Conservation (phyloP, 768 basidiomycete species). For the Russula emetica region DNA sequence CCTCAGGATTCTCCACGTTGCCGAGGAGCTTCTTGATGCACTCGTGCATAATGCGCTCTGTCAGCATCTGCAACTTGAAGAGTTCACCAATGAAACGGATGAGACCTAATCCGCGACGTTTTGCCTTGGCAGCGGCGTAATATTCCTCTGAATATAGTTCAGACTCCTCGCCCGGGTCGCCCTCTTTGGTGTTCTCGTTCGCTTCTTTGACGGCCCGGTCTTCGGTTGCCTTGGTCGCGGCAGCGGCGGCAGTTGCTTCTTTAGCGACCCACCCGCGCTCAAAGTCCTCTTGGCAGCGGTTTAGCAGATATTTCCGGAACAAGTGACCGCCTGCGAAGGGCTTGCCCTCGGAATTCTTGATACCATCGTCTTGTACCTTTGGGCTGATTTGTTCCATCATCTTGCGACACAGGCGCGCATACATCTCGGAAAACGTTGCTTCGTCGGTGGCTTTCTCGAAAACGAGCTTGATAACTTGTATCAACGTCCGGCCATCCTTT, state of each 20-base stretch:
- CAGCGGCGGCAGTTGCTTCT: constrained; percentile 82
- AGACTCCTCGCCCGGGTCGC: constrained; percentile 51
- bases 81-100: constrained; percentile 98
- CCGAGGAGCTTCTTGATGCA: constrained; percentile 94
- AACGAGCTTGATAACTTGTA: constrained; percentile 92
- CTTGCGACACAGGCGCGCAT: constrained; percentile 90
- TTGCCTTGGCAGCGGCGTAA: constrained; percentile 93
- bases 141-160: constrained; percentile 94
- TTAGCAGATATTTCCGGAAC: constrained; percentile 95
- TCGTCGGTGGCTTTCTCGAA: constrained; percentile 98
- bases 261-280: constrained; percentile 92
- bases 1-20: constrained; percentile 93
- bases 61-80: constrained; percentile 98
- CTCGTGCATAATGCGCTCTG: constrained; percentile 97
- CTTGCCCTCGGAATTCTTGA: constrained; percentile 75
- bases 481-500: constrained; percentile 89
- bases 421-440: constrained; percentile 95
- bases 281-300: constrained; percentile 97
- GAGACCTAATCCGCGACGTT: constrained; percentile 93
- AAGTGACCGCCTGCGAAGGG: constrained; percentile 90
- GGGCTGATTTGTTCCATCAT: constrained; percentile 92
- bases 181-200: constrained; percentile 34
- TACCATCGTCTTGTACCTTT: constrained; percentile 84
- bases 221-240: constrained; percentile 77
- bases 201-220: constrained; percentile 63